These are phyloP conservation scores for Boletales sp. DNA, from an alignment of 768 basidiomycete genomes.

Conservation along the genomic window DNA sequence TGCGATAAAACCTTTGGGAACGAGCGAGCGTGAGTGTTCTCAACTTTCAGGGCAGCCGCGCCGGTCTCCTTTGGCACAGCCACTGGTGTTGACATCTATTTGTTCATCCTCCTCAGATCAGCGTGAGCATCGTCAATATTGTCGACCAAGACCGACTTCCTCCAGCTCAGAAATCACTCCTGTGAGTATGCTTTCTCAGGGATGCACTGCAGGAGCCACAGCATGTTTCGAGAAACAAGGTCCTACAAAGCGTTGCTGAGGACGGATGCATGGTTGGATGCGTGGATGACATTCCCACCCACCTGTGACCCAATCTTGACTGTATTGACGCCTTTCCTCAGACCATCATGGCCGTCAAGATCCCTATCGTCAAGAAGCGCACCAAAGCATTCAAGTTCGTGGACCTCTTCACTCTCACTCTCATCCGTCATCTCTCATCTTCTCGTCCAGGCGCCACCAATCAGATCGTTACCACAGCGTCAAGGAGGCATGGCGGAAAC, in stretches of 20 bases:
- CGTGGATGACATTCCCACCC: conserved; percentile 18
- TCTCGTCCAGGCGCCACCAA: conserved; percentile 82
- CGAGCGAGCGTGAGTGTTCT: neutral
- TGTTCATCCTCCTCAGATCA: conserved; percentile 9
- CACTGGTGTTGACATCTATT: conserved; percentile 25
- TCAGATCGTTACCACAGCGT: conserved; percentile 96
- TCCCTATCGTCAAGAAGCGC: conserved; percentile 92
- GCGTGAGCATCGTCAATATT: neutral
- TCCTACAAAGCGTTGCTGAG: neutral
- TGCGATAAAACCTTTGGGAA: neutral
- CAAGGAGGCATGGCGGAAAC: conserved; percentile 99
- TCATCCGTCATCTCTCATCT: conserved; percentile 10
- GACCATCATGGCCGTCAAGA: conserved; percentile 45
- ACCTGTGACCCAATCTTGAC: neutral
- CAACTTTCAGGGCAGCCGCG: too few relatives aligned
- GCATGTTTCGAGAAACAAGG: neutral
- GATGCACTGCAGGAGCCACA: neutral
- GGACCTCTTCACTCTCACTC: conserved; percentile 2
- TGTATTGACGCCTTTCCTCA: conserved; percentile 19
- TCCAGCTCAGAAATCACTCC: conserved; percentile 41
- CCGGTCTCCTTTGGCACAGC: conserved; percentile 13
- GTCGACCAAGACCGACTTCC: conserved; percentile 36
- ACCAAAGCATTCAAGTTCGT: conserved; percentile 94
- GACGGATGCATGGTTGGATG: conserved; percentile 22
- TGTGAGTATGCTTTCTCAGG: conserved; percentile 42